Percentiles rank a stretch among this genome's conserved stretches.
These are phyloP conservation scores for Pseudonitzschia delicatissima DNA, from an alignment of 108 stramenopile genomes.

Conservation along the genomic window DNA sequence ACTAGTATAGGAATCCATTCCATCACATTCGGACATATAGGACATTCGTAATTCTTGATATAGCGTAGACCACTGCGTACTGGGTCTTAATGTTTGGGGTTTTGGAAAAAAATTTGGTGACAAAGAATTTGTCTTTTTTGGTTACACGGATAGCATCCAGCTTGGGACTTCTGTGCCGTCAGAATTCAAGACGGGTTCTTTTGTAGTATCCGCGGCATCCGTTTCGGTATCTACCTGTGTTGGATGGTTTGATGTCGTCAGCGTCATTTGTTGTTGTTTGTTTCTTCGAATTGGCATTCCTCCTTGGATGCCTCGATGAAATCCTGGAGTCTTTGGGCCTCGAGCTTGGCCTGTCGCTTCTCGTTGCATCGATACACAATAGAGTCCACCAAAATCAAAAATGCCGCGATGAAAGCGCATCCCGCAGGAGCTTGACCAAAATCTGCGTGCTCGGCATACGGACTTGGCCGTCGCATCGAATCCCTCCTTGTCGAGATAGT, in stretches of 20 bases:
- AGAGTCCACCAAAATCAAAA: neutral
- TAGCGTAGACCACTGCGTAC: too few species aligned
- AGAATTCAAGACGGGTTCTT: neutral
- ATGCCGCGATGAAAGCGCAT: neutral
- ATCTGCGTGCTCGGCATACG: conserved; percentile 7
- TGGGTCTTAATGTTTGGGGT: too few species aligned
- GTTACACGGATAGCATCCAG: neutral
- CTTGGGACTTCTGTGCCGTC: neutral
- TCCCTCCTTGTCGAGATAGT: neutral
- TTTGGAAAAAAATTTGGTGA: too few species aligned
- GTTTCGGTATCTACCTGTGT: neutral
- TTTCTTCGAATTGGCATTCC: neutral
- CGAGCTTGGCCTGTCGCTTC: neutral
- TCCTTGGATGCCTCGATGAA: neutral
- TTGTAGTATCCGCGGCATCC: neutral
- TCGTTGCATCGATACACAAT: conserved; percentile 13
- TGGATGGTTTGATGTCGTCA: neutral
- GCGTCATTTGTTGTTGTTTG: neutral
- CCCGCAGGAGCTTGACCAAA: neutral
- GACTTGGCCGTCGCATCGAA: neutral
- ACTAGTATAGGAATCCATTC: too few species aligned
- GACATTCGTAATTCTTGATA: too few species aligned
- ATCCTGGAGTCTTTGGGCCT: neutral
- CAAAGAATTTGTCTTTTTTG: neutral
- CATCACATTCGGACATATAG: too few species aligned